Conservation (phyloP, 1,284 basidiomycete species). For the Afroboletus lepidellus region DNA sequence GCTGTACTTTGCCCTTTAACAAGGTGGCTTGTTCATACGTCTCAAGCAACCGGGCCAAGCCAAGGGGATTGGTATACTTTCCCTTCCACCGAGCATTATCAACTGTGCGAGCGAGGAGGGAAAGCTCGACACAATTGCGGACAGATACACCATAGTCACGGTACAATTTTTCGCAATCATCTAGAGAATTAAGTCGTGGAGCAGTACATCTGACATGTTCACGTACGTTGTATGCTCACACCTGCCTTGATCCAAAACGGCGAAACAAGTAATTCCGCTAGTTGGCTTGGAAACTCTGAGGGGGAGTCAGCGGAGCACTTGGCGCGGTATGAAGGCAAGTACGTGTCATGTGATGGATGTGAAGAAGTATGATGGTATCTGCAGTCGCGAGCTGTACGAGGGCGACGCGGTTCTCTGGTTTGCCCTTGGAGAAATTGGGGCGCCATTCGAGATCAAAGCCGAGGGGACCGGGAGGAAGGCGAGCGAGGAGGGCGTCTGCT, state of each 20-base stretch:
- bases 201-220: conserved; percentile 1
- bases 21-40: conserved; percentile 52
- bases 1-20: conserved; percentile 55
- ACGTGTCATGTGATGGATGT: conserved; percentile 63
- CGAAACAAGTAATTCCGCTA: conserved; percentile 51
- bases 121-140: conserved; percentile 63
- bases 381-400: conserved; percentile 65
- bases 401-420: conserved; percentile 60
- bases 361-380: conserved; percentile 56
- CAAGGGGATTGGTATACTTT: conserved; percentile 51
- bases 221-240: conserved; percentile 65
- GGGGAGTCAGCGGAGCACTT: conserved; percentile 3
- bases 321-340: conserved; percentile 10
- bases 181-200: conserved; percentile 34
- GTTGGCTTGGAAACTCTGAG: conserved; percentile 54
- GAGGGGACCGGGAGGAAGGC: conserved; percentile 37
- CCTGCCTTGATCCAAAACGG: conserved; percentile 58
- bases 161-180: conserved; percentile 63
- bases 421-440: conserved; percentile 52
- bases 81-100: conserved; percentile 72
- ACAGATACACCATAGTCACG: conserved; percentile 50
- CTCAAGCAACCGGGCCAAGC: conserved; percentile 60
- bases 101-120: conserved; percentile 62
- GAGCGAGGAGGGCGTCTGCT: conserved; percentile 24
- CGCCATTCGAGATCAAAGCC: conserved; percentile 79